phyloP scores from a whole-genome alignment of 257 asterid genomes.

The Salvia splendens region DNA sequence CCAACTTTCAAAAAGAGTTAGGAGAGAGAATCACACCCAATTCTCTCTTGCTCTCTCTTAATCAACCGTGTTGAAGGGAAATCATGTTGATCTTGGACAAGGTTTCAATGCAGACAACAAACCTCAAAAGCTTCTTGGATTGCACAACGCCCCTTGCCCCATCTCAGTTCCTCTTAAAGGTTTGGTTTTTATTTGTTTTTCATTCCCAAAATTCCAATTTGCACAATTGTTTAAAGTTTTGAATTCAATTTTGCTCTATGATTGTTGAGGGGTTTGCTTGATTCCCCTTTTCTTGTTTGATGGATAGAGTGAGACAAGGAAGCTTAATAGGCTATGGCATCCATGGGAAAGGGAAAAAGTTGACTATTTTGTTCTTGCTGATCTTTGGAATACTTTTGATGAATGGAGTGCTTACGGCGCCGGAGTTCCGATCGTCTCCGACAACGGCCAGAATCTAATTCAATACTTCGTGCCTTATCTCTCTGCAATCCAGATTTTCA shows the following conservation, averaged over 20 bases:
- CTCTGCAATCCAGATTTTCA: conserved; percentile 94
- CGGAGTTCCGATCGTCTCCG: conserved; percentile 76
- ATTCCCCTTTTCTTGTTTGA: not conserved
- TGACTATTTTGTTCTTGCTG: conserved; percentile 77
- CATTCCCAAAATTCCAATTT: not conserved
- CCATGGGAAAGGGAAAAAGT: conserved; percentile 87
- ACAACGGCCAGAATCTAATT: conserved; percentile 62
- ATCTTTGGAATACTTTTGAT: conserved; percentile 82
- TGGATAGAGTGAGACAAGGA: conserved; percentile 70
- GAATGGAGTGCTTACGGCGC: conserved; percentile 98
- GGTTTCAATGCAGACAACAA: conserved; percentile 52
- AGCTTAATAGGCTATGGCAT: conserved; percentile 89
- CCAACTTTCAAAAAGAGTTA: conserved; percentile 36
- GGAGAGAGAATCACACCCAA: conserved; percentile 55
- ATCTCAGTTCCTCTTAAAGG: conserved; percentile 57
- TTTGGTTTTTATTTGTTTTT: conserved; percentile 7
- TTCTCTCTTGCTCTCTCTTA: conserved; percentile 43
- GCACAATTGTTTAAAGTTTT: not conserved
- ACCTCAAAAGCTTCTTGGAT: conserved; percentile 60
- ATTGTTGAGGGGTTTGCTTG: not conserved
- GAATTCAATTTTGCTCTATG: not conserved
- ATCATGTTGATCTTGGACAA: conserved; percentile 45
- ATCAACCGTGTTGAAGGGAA: conserved; percentile 21
- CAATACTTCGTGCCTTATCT: conserved; percentile 94
- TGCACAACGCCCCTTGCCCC: conserved; percentile 57